These are phyloP conservation scores for Ceratobasidium papillatum DNA, from an alignment of 1,284 basidiomycete species.

Conservation along the genomic window DNA sequence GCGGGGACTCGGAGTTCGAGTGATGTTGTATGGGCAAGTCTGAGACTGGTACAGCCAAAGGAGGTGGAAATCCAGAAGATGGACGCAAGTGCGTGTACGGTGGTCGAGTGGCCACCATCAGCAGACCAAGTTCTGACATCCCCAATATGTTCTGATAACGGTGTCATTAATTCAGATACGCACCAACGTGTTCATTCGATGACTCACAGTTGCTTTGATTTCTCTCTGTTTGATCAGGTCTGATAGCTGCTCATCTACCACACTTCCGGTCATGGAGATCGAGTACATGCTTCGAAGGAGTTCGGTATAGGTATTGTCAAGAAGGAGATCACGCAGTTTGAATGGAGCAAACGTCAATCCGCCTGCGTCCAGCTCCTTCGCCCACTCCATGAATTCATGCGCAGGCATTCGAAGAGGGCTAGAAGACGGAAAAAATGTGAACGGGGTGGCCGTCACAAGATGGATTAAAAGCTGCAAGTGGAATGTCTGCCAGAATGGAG, in stretches of 20 bases:
- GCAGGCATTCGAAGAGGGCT: background rate
- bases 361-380: background rate
- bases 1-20: background rate
- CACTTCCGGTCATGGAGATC: background rate
- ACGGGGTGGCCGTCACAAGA: background rate
- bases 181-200: background rate
- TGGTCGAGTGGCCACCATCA: background rate
- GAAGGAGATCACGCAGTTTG: background rate
- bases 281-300: background rate
- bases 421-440: background rate
- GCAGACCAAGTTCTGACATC: slow-evolving; percentile 4
- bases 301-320: background rate
- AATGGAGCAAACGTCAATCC: background rate
- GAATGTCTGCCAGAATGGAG: background rate
- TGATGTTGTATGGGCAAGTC: background rate
- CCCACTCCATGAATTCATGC: background rate
- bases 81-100: slow-evolving; percentile 20
- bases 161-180: background rate
- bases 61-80: background rate
- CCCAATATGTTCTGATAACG: slow-evolving; percentile 10
- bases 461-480: background rate
- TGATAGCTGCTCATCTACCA: background rate
- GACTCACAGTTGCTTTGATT: background rate
- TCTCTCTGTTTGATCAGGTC: background rate
- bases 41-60: background rate